Evolutionary conservation across 805 yeast species (phyloP).

Genomic region (Wickerhamiella alocasiicola): DNA sequence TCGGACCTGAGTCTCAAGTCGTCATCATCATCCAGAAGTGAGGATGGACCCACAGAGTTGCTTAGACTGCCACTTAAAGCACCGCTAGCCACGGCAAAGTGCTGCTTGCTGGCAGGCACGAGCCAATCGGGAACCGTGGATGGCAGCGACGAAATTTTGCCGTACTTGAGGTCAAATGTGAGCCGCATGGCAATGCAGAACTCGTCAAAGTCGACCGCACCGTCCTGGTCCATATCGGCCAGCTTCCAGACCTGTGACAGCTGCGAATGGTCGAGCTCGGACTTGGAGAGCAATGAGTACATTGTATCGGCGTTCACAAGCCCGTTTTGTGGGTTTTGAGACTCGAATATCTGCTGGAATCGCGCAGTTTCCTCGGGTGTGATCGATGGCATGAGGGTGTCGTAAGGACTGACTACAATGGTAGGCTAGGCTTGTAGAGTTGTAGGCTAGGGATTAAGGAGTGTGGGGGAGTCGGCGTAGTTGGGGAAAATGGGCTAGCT

Average conservation of each 20-base stretch:
- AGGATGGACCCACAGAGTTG: not conserved
- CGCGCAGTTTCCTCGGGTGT: constrained; percentile 75
- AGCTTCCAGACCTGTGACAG: constrained; percentile 80
- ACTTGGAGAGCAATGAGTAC: constrained; percentile 75
- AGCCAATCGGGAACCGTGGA: constrained; percentile 76
- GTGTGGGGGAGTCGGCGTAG: no score
- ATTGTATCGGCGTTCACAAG: constrained; percentile 77
- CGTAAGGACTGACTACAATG: no score
- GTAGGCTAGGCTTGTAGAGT: no score
- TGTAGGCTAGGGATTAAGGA: no score
- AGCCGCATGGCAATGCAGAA: constrained; percentile 95
- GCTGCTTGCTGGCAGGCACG: constrained; percentile 79
- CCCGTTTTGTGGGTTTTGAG: constrained; percentile 69
- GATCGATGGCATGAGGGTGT: constrained; percentile 1
- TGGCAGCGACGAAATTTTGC: constrained; percentile 51
- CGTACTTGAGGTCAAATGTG: constrained; percentile 82
- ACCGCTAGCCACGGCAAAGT: constrained; percentile 69
- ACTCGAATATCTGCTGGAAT: constrained; percentile 95
- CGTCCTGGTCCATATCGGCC: constrained; percentile 80
- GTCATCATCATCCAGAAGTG: constrained; percentile 30
- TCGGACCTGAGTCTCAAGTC: constrained; percentile 52
- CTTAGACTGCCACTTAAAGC: constrained; percentile 30
- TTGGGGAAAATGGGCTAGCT: no score
- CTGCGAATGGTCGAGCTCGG: constrained; percentile 66
- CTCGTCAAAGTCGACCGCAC: constrained; percentile 88